phyloP scores from a whole-genome alignment of 202 grass and related monocot species.

The Carex sylvatica region DNA sequence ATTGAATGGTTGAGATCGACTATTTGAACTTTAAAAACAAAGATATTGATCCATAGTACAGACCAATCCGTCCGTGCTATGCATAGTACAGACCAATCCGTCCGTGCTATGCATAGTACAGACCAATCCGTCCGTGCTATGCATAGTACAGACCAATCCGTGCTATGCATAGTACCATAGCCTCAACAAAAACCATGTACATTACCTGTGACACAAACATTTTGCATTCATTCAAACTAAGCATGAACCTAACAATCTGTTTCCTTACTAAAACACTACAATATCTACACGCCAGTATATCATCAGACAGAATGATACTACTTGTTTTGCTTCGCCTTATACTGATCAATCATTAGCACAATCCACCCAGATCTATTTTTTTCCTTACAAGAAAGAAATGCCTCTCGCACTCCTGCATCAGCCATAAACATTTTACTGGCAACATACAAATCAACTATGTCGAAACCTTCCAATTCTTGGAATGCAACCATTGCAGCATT shows the following conservation, averaged over 20 bases:
- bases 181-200: not conserved
- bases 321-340: not conserved
- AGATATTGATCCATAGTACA: too few relatives aligned
- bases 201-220: not conserved
- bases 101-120: too few relatives aligned
- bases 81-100: too few relatives aligned
- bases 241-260: not conserved
- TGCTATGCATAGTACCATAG: too few relatives aligned
- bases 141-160: too few relatives aligned
- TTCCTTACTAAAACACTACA: not conserved
- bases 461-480: conserved; percentile 2
- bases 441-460: not conserved
- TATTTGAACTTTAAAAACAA: too few relatives aligned
- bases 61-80: too few relatives aligned
- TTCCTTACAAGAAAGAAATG: not conserved
- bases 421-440: conserved; percentile 16
- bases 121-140: too few relatives aligned
- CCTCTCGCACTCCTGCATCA: not conserved
- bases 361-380: conserved; percentile 7
- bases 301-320: not conserved
- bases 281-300: not conserved
- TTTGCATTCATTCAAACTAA: not conserved
- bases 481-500: conserved; percentile 9
- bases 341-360: conserved; percentile 10
- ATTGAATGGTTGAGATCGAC: too few relatives aligned